Conservation (phyloP, 305 asterid species). For the Caryopteris hybrid region DNA sequence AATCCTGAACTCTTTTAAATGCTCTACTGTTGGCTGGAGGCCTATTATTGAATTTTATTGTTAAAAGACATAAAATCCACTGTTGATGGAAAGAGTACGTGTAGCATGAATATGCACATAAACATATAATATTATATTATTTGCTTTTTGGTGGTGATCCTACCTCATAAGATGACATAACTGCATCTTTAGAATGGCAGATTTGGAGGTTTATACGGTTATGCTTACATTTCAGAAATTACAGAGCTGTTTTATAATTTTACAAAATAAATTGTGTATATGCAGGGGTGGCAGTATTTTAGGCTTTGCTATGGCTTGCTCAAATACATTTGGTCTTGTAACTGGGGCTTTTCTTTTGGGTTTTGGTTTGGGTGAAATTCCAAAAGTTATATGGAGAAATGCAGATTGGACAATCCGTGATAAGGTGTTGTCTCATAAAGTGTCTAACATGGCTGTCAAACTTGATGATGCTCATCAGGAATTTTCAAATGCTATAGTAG, state of each 20-base stretch:
- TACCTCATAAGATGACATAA: neutral
- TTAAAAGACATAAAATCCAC: neutral
- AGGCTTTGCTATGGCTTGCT: conserved; percentile 85
- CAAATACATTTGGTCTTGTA: conserved; percentile 76
- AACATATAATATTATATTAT: neutral
- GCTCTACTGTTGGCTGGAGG: neutral
- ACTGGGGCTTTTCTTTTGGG: conserved; percentile 86
- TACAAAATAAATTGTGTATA: conserved; percentile 3
- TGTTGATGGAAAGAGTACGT: neutral
- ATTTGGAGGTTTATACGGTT: neutral
- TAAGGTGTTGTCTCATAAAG: conserved; percentile 63
- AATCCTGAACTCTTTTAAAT: neutral
- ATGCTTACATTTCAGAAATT: neutral
- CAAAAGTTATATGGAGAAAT: conserved; percentile 60
- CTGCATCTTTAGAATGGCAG: neutral
- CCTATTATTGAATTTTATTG: too few relatives aligned
- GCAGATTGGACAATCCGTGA: conserved; percentile 68
- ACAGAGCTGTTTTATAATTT: neutral
- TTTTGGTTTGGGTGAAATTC: conserved; percentile 74
- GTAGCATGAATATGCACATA: neutral
- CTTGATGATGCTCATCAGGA: conserved; percentile 73
- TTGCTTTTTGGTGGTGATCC: neutral
- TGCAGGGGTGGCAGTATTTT: conserved; percentile 65
- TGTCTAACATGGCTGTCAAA: conserved; percentile 71
- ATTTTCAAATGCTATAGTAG: conserved; percentile 70